Conservation (phyloP, 345 rosid genomes). For the Streptanthus diversifolius region DNA sequence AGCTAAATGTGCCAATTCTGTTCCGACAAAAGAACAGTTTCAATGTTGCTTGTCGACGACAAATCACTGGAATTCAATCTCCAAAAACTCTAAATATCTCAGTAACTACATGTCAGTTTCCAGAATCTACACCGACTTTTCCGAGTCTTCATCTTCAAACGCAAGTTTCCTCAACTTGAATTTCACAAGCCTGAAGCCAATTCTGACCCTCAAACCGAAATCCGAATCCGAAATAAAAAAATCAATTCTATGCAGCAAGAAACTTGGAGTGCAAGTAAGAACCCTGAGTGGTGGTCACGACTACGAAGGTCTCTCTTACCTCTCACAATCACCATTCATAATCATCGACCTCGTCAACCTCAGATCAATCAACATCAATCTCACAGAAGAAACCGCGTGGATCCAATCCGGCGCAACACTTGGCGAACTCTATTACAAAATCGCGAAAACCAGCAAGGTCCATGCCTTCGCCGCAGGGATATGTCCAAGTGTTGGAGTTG, state of each 20-base stretch:
- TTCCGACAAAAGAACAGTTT: constrained; percentile 27
- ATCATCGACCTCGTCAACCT: constrained; percentile 49
- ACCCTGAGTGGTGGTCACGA: constrained; percentile 76
- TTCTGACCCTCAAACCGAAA: constrained; percentile 37
- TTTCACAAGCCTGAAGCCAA: constrained; percentile 41
- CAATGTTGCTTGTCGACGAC: constrained; percentile 14
- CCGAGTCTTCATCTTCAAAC: not conserved
- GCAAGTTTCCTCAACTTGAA: constrained; percentile 25
- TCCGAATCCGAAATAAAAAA: constrained; percentile 44
- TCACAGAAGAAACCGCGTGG: constrained; percentile 45
- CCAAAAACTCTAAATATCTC: not conserved
- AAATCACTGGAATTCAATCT: not conserved
- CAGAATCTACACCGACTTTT: constrained; percentile 5
- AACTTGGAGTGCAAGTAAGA: constrained; percentile 42
- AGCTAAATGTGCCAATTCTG: not conserved
- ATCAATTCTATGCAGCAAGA: constrained; percentile 41
- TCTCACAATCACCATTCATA: constrained; percentile 43
- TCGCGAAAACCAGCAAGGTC: constrained; percentile 39
- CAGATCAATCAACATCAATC: constrained; percentile 40
- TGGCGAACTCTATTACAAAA: constrained; percentile 54
- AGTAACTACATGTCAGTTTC: not conserved
- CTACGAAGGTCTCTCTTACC: constrained; percentile 64
- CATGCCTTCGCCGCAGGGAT: constrained; percentile 59
- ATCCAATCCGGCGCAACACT: constrained; percentile 58
- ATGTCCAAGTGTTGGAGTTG: constrained; percentile 58